phyloP scores from a whole-genome alignment of 176 grass and related monocot genomes.

The Miscanthus lutarioriparius region DNA sequence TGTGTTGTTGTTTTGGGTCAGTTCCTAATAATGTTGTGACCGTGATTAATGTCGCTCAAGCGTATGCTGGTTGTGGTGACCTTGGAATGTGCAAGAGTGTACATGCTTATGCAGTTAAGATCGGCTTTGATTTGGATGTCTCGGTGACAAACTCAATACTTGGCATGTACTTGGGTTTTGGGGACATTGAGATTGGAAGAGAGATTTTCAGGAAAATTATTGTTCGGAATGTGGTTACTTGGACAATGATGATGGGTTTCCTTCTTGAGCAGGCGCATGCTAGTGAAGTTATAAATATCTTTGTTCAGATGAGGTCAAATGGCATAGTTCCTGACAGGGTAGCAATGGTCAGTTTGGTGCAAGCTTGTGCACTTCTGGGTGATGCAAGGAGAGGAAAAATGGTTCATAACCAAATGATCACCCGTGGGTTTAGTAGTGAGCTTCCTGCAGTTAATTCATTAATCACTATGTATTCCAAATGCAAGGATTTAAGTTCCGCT shows the following conservation, averaged over 20 bases:
- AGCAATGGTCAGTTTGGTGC: conserved; percentile 54
- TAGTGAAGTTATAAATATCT: conserved; percentile 46
- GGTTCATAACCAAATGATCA: conserved; percentile 53
- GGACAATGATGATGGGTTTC: conserved; percentile 62
- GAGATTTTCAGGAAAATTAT: conserved; percentile 49
- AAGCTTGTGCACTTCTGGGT: conserved; percentile 58
- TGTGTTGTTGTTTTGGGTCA: conserved; percentile 37
- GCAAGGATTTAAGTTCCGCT: conserved; percentile 47
- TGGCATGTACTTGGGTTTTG: conserved; percentile 63
- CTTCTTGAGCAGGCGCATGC: conserved; percentile 50
- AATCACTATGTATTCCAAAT: conserved; percentile 82
- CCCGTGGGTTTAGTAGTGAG: conserved; percentile 49
- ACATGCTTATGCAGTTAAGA: conserved; percentile 57
- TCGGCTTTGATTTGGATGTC: conserved; percentile 56
- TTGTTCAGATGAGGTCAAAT: conserved; percentile 60
- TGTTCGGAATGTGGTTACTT: conserved; percentile 66
- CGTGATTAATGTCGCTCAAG: conserved; percentile 50
- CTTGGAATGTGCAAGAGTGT: conserved; percentile 50
- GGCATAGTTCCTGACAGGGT: conserved; percentile 64
- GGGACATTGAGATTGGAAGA: conserved; percentile 40
- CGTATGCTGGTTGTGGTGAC: conserved; percentile 47
- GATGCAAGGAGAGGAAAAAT: conserved; percentile 55
- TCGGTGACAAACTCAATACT: conserved; percentile 58
- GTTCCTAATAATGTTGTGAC: conserved; percentile 47
- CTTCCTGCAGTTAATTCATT: conserved; percentile 54